phyloP scores from a whole-genome alignment of 78 protist species.

The Blattamonas nauphoetae region DNA sequence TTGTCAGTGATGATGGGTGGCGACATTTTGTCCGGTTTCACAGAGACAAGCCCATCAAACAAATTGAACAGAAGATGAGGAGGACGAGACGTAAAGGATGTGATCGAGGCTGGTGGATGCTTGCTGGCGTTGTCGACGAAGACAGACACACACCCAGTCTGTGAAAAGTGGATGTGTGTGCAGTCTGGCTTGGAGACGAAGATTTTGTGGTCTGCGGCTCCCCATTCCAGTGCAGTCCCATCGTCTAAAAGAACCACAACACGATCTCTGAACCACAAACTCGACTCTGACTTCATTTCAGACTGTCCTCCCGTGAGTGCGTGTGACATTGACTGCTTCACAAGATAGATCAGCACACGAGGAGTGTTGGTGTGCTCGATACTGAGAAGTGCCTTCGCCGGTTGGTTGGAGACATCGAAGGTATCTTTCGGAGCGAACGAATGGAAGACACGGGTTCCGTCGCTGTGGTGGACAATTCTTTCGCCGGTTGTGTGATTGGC shows the following conservation, averaged over 20 bases:
- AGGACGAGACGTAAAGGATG: background rate
- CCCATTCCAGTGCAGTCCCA: background rate
- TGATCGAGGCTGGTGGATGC: background rate
- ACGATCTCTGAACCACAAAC: background rate
- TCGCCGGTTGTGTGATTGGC: background rate
- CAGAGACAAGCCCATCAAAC: background rate
- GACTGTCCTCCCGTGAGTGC: too few relatives aligned
- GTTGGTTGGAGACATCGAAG: background rate
- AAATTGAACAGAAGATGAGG: background rate
- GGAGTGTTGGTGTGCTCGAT: background rate
- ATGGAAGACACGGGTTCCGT: background rate
- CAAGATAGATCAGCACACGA: background rate
- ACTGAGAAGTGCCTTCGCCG: background rate
- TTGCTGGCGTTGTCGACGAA: background rate
- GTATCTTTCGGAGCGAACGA: background rate
- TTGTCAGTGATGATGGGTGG: background rate
- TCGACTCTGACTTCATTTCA: too few relatives aligned
- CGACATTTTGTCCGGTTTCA: background rate
- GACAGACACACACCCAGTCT: background rate
- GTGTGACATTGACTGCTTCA: background rate
- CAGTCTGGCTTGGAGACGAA: background rate
- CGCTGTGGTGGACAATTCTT: background rate
- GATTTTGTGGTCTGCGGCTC: background rate
- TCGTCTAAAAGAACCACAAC: background rate
- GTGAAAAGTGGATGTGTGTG: background rate